Percentiles rank a stretch among this genome's conserved stretches.
Evolutionary conservation across 2,329 filamentous ascomycete species (phyloP).

Genomic region (Xylariales sp.): DNA sequence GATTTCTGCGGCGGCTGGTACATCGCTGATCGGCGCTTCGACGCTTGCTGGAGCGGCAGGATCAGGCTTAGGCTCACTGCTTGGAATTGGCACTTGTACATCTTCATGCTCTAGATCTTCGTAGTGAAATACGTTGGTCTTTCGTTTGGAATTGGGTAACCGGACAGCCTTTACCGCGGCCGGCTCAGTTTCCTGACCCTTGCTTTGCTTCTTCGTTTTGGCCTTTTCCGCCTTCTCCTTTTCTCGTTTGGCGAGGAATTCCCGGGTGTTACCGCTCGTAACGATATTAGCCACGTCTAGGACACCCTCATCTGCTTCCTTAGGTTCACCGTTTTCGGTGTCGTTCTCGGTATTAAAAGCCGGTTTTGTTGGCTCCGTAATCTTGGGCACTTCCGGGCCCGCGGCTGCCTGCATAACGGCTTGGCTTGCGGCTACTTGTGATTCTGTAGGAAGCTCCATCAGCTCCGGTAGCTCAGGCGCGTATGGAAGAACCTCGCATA

Average conservation of each 20-base stretch:
- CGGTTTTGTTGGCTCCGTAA: conserved; percentile 47
- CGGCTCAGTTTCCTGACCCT: conserved; percentile 67
- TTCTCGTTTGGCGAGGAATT: conserved; percentile 85
- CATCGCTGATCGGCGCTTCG: conserved; percentile 36
- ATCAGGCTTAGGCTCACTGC: conserved; percentile 40
- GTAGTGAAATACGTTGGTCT: conserved; percentile 77
- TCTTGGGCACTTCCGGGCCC: conserved; percentile 51
- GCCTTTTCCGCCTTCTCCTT: conserved; percentile 78
- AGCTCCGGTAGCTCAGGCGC: conserved; percentile 57
- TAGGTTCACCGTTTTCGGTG: conserved; percentile 53
- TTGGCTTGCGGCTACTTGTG: conserved; percentile 50
- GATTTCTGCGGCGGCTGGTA: conserved; percentile 38
- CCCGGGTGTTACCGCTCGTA: conserved; percentile 81
- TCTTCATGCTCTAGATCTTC: conserved; percentile 74
- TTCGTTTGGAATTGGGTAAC: conserved; percentile 78
- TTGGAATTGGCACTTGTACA: conserved; percentile 53
- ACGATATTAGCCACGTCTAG: conserved; percentile 88
- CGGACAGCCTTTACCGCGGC: conserved; percentile 66
- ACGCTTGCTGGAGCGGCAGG: conserved; percentile 13
- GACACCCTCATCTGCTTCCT: conserved; percentile 71
- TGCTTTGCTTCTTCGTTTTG: conserved; percentile 69
- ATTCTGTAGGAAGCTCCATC: conserved; percentile 62
- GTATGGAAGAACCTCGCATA: conserved; percentile 75
- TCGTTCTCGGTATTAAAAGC: conserved; percentile 52
- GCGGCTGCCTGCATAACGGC: conserved; percentile 41